These are phyloP conservation scores for Hericium coralloides DNA, from an alignment of 768 basidiomycete species.

Conservation along the genomic window DNA sequence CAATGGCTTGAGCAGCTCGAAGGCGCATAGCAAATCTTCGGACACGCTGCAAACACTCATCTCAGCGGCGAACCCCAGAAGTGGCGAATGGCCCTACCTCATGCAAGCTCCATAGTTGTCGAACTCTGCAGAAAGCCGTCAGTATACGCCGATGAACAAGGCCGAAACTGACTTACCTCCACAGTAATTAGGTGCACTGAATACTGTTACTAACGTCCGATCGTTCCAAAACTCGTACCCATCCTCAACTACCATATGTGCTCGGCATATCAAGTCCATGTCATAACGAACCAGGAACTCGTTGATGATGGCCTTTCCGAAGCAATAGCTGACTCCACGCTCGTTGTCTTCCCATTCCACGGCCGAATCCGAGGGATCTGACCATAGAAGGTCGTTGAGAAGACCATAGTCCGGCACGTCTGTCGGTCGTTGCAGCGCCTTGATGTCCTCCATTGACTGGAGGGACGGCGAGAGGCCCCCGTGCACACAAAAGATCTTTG, in stretches of 20 bases:
- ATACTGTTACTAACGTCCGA: slow-evolving; percentile 94
- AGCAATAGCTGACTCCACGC: slow-evolving; percentile 97
- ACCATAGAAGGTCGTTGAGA: slow-evolving; percentile 95
- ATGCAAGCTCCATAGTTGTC: slow-evolving; percentile 95
- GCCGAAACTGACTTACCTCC: slow-evolving; percentile 58
- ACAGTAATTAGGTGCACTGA: slow-evolving; percentile 96
- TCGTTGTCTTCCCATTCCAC: slow-evolving; percentile 99
- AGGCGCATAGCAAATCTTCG: slow-evolving; percentile 94
- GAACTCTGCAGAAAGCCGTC: slow-evolving; percentile 51
- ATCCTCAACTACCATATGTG: slow-evolving; percentile 99
- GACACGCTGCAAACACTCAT: slow-evolving; percentile 55
- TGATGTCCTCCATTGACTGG: slow-evolving; percentile 97
- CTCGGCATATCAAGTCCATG: slow-evolving; percentile 98
- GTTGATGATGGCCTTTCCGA: slow-evolving; percentile 95
- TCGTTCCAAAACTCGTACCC: slow-evolving; percentile 99
- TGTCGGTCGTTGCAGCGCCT: slow-evolving; percentile 93
- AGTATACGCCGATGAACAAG: slow-evolving; percentile 8
- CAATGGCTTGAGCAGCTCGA: slow-evolving; percentile 92
- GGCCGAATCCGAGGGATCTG: slow-evolving; percentile 96
- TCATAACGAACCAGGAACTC: slow-evolving; percentile 92
- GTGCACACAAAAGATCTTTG: slow-evolving; percentile 99
- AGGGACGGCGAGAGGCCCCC: slow-evolving; percentile 90
- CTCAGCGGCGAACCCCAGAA: no score
- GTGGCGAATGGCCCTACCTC: slow-evolving; percentile 43
- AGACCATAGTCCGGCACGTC: slow-evolving; percentile 98